These are phyloP conservation scores for Penicillium canariense DNA, from an alignment of 495 filamentous ascomycete genomes.

Conservation along the genomic window DNA sequence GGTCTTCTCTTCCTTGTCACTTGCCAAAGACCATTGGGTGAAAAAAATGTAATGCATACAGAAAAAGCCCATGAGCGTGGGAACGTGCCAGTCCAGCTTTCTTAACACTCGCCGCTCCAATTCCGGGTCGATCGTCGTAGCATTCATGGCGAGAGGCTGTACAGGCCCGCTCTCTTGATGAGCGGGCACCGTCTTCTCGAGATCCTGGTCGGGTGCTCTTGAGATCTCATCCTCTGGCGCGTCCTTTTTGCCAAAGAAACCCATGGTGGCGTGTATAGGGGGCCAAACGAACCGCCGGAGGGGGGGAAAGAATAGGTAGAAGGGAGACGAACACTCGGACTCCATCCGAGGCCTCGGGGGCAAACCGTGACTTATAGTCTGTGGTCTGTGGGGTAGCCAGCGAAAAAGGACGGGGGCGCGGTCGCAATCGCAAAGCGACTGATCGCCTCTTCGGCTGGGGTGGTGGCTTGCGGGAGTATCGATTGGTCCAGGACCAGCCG, in stretches of 20 bases:
- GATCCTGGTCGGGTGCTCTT: slow-evolving; percentile 22
- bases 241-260: slow-evolving; percentile 28
- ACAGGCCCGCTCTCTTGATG: slow-evolving; percentile 28
- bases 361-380: background rate
- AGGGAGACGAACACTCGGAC: background rate
- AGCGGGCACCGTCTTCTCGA: slow-evolving; percentile 32
- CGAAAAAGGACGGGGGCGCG: background rate
- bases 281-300: background rate
- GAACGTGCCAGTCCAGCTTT: slow-evolving; percentile 56
- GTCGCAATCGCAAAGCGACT: background rate
- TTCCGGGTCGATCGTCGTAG: slow-evolving; percentile 44
- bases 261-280: slow-evolving; percentile 22
- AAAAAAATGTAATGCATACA: slow-evolving; percentile 39
- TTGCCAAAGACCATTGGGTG: background rate
- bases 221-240: slow-evolving; percentile 27
- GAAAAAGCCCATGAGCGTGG: slow-evolving; percentile 50
- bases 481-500: background rate
- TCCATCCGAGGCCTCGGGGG: background rate
- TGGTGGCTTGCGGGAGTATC: background rate
- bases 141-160: slow-evolving; percentile 10
- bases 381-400: background rate
- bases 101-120: slow-evolving; percentile 56
- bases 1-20: background rate
- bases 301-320: background rate
- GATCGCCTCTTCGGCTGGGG: background rate